Conservation (phyloP, 192 early-diverging fungal species). For the Radiomyces spectabilis region DNA sequence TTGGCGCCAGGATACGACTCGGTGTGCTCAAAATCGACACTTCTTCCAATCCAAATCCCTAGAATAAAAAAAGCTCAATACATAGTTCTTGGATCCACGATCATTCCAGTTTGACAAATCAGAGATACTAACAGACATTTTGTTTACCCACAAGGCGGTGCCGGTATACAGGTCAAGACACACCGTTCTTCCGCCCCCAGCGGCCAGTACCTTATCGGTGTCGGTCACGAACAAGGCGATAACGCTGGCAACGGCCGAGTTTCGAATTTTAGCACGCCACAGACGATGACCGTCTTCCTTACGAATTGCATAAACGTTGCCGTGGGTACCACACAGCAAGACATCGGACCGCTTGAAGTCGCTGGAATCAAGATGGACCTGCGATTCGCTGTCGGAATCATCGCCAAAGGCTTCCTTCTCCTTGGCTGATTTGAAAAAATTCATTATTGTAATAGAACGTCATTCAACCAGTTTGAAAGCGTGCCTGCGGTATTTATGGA, state of each 20-base stretch:
- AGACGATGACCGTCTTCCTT: constrained; percentile 7
- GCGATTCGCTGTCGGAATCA: not conserved
- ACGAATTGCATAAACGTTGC: constrained; percentile 12
- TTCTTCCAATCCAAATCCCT: constrained; percentile 18
- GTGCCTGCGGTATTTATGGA: too few species aligned
- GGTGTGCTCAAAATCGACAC: constrained; percentile 9
- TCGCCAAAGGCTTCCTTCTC: too few species aligned
- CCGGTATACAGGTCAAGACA: constrained; percentile 11
- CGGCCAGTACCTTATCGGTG: constrained; percentile 3
- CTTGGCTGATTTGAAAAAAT: too few species aligned
- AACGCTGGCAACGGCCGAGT: not conserved
- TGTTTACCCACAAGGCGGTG: constrained; percentile 8
- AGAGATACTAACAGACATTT: constrained; percentile 12
- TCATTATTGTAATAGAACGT: too few species aligned
- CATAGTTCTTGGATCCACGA: not conserved
- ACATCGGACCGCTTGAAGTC: constrained; percentile 6
- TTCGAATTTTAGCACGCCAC: constrained; percentile 5
- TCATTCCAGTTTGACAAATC: not conserved
- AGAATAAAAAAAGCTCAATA: not conserved
- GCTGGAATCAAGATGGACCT: not conserved
- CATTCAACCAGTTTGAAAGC: too few species aligned
- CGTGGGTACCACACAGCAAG: constrained; percentile 14
- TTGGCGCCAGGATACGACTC: constrained; percentile 3
- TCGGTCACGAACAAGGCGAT: constrained; percentile 19
- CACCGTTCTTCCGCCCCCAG: constrained; percentile 3